Evolutionary conservation across 1,139 yeast species (phyloP), one percentile per base, ranked within the genome.

Genomic region (Lipomyces yarrowii): DNA sequence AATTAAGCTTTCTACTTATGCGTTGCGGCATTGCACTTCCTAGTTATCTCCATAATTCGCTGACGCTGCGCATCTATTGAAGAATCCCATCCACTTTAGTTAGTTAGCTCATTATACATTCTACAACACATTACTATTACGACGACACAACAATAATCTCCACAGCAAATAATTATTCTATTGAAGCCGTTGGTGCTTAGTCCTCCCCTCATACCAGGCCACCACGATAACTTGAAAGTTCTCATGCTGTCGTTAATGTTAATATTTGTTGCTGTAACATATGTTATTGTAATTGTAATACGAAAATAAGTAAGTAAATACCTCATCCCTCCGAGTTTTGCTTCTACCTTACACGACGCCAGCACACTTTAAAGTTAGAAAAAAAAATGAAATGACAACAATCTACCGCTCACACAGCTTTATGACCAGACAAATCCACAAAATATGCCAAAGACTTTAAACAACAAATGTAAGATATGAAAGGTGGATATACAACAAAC

Each of bases 281-380:
- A 26, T 26, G 30, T 26, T 26, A n/a, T 42, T 15, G 48, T 42
- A 42, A n/a, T 42, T 42, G 48, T 42, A 42, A 18, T n/a, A 42
- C 48, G n/a, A 42, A 26, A 42, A 18, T 18, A 42, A 15, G 48
- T 42, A 42, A 42, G 18, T n/a, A 42, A 15, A 42, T 42, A 42
- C 18, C n/a, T 42, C 48, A 42, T 42, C 48, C 48, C 23, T 42
- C 48, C 48, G 48, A 42, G 30, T 42, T 42, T 42, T 42, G 48
- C 48, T 42, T 42, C 48, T 42, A 42, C 48, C 48, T n/a, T 42
- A 42, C 48, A 42, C 48, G 48, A 42, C 48, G 48, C 48, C 48
- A 42, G 30, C 30, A 26, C 30, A n/a, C 48, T 3, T 42, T 3
- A n/a, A 42, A 13, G 15, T 13, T 15, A n/a, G 3, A 10, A 42